Conservation (phyloP, 2,329 filamentous ascomycete genomes). For the Graphiopsis chlorocephala region DNA sequence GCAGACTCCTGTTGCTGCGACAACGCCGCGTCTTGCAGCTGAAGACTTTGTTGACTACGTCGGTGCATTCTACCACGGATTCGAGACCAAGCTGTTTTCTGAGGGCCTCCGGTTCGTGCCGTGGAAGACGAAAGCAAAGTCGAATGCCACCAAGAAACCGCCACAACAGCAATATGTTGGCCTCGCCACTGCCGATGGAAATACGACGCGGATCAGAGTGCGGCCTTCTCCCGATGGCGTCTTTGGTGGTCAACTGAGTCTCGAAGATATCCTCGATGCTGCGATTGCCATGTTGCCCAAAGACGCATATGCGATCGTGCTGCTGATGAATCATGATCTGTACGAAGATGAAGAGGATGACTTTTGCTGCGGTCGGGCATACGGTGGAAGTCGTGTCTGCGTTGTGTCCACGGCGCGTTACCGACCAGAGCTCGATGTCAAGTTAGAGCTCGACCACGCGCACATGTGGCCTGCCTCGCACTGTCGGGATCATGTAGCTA, state of each 20-base stretch:
- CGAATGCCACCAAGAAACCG: conserved; percentile 1
- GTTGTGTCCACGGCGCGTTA: conserved; percentile 64
- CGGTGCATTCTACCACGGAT: conserved; percentile 53
- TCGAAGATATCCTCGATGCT: conserved; percentile 60
- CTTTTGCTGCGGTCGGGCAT: conserved; percentile 66
- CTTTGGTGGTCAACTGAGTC: conserved; percentile 55
- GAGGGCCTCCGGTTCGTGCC: conserved; percentile 44
- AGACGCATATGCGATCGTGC: conserved; percentile 58
- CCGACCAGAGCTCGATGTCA: conserved; percentile 47
- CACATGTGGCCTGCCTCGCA: conserved; percentile 67
- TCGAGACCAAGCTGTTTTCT: conserved; percentile 49
- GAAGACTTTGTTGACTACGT: conserved; percentile 44
- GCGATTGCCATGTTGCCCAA: conserved; percentile 52
- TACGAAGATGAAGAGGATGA: conserved; percentile 65
- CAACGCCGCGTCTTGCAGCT: conserved; percentile 21
- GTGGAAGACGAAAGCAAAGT: conserved; percentile 42
- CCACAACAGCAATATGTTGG: conserved; percentile 42
- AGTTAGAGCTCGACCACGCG: conserved; percentile 44
- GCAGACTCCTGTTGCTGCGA: conserved; percentile 2
- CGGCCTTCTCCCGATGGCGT: conserved; percentile 48
- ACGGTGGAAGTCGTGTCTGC: conserved; percentile 60
- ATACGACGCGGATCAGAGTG: conserved; percentile 50
- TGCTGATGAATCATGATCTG: conserved; percentile 61
- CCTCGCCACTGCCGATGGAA: conserved; percentile 35
- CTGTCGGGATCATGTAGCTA: conserved; percentile 52